Conservation (phyloP, 768 basidiomycete species). For the Trametes coccinea region DNA sequence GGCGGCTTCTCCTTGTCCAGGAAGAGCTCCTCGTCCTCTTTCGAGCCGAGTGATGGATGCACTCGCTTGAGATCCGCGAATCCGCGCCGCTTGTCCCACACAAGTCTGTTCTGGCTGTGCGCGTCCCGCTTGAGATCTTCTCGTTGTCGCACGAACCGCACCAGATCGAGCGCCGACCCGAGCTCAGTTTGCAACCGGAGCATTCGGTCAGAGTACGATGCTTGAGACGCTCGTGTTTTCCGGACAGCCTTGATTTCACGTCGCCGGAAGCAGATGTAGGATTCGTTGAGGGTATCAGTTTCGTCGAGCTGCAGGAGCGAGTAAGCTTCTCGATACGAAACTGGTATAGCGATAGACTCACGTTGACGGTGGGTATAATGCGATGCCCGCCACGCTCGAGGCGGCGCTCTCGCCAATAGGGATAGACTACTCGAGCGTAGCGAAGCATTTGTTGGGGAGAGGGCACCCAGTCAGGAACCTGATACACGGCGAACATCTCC, state of each 20-base stretch:
- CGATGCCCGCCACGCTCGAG: slow-evolving; percentile 76
- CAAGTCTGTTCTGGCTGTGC: slow-evolving; percentile 54
- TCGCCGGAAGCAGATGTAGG: slow-evolving; percentile 95
- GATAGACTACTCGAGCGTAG: slow-evolving; percentile 73
- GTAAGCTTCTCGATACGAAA: slow-evolving; percentile 2
- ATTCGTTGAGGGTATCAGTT: slow-evolving; percentile 84
- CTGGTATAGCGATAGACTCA: slow-evolving; percentile 39
- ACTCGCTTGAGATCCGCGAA: slow-evolving; percentile 81
- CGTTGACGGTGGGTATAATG: slow-evolving; percentile 88
- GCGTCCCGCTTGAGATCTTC: slow-evolving; percentile 75
- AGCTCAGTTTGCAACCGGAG: slow-evolving; percentile 79
- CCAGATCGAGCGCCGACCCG: slow-evolving; percentile 68
- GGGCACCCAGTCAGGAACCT: slow-evolving; percentile 70
- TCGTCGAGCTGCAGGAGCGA: slow-evolving; percentile 69
- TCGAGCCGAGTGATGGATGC: slow-evolving; percentile 57
- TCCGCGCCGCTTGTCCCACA: slow-evolving; percentile 79
- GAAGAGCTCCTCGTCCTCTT: slow-evolving; percentile 71
- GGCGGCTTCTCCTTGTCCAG: slow-evolving; percentile 67
- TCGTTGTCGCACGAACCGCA: slow-evolving; percentile 64
- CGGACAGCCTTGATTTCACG: slow-evolving; percentile 92
- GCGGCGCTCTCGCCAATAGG: slow-evolving; percentile 89
- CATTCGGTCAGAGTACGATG: slow-evolving; percentile 86
- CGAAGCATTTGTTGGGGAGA: slow-evolving; percentile 60
- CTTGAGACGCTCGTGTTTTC: slow-evolving; percentile 92
- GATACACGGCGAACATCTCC: slow-evolving; percentile 67